Conservation (phyloP, 202 grass and related monocot genomes). For the Dendrocalamus latiflorus region DNA sequence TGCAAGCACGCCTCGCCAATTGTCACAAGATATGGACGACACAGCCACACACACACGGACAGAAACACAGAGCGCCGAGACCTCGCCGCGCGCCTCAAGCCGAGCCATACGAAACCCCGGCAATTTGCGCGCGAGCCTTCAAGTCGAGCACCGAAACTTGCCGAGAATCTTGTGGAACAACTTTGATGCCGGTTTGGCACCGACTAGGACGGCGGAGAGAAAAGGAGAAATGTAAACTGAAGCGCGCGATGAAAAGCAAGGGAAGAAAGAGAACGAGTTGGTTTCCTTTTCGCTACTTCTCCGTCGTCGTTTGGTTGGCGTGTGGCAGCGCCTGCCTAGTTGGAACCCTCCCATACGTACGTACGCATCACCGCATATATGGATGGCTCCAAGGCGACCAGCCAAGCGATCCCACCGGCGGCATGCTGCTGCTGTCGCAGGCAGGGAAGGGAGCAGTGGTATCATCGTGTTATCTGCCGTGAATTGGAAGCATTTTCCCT, state of each 20-base stretch:
- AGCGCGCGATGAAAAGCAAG: background rate
- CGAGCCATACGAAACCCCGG: slow-evolving; percentile 8
- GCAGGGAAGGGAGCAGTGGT: background rate
- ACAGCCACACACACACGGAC: background rate
- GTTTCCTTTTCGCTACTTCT: background rate
- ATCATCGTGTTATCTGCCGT: too few species aligned
- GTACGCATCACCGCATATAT: background rate
- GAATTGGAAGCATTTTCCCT: too few species aligned
- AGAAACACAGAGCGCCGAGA: too few species aligned
- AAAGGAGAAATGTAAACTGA: background rate
- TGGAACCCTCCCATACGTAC: background rate
- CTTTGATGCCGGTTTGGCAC: background rate
- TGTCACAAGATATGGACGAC: background rate
- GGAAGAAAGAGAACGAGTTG: background rate
- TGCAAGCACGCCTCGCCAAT: background rate
- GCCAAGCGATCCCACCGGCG: background rate
- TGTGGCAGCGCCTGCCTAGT: slow-evolving; percentile 25
- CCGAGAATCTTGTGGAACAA: background rate
- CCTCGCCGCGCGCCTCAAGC: background rate
- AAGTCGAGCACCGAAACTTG: background rate
- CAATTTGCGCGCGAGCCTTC: background rate
- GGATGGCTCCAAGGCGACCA: background rate
- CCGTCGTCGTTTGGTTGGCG: slow-evolving; percentile 1
- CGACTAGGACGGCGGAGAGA: background rate
- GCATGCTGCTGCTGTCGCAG: background rate